Conservation (phyloP, 208 protist species). For the Naegleria fowleri region DNA sequence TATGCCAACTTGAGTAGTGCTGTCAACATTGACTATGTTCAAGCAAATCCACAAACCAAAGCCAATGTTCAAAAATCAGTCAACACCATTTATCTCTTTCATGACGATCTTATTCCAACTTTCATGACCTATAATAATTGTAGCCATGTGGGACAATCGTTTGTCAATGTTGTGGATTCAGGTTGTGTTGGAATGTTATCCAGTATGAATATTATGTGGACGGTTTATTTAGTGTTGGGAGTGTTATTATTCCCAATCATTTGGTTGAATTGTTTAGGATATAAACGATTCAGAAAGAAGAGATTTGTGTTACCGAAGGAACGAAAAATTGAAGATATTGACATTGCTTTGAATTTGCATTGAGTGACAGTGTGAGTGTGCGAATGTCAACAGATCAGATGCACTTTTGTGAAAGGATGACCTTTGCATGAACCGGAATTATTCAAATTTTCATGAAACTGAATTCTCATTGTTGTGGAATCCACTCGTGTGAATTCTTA, state of each 20-base stretch:
- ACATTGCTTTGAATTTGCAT: neutral
- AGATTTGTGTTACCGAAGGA: neutral
- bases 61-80: neutral
- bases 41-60: neutral
- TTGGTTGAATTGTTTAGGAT: neutral
- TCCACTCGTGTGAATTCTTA: too few species aligned
- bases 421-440: too few species aligned
- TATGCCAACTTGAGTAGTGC: neutral
- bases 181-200: neutral
- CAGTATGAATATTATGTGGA: neutral
- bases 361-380: too few species aligned
- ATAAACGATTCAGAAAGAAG: slow-evolving; percentile 10
- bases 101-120: neutral
- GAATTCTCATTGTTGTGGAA: too few species aligned
- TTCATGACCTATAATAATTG: neutral
- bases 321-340: neutral
- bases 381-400: too few species aligned
- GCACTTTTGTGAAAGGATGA: too few species aligned
- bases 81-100: neutral
- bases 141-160: neutral
- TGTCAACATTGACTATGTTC: neutral
- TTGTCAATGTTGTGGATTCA: neutral
- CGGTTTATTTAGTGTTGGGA: neutral
- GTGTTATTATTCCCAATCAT: neutral
- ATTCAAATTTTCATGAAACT: too few species aligned